These are phyloP conservation scores for Tolypocladium sp. DNA, from an alignment of 2,329 filamentous ascomycete species.

Conservation along the genomic window DNA sequence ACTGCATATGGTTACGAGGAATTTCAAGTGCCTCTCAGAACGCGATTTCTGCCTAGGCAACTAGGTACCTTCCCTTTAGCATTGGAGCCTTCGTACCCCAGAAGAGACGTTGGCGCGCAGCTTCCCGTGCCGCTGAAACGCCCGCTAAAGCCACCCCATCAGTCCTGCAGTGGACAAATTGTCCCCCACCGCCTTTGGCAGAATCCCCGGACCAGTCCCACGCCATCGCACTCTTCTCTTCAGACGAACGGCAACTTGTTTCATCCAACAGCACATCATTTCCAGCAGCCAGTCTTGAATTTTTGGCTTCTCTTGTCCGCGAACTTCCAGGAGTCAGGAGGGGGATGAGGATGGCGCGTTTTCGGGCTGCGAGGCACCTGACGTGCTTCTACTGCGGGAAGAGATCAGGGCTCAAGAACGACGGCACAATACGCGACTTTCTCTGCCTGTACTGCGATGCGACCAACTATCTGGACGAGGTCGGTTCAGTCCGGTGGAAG, in stretches of 20 bases:
- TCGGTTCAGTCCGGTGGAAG: conserved; percentile 23
- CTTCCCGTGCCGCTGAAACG: background rate
- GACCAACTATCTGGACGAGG: conserved; percentile 82
- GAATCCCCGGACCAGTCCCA: conserved; percentile 1
- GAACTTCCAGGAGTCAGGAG: background rate
- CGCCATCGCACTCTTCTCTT: background rate
- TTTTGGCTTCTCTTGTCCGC: background rate
- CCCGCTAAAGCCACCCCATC: background rate
- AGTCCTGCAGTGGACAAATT: background rate
- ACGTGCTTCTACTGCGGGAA: conserved; percentile 79
- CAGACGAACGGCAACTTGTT: background rate
- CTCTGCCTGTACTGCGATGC: conserved; percentile 73
- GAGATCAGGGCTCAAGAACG: conserved; percentile 51
- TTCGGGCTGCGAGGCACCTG: conserved; percentile 36
- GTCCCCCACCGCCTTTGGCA: conserved; percentile 7
- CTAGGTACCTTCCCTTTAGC: too few relatives aligned
- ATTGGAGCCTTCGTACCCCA: too few relatives aligned
- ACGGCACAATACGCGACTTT: conserved; percentile 54
- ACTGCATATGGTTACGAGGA: too few relatives aligned
- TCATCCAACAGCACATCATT: background rate
- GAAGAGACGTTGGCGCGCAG: too few relatives aligned
- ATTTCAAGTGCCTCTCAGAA: too few relatives aligned
- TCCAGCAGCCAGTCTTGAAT: background rate
- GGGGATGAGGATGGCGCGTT: conserved; percentile 28
- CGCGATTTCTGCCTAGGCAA: too few relatives aligned